Conservation (phyloP, 305 asterid species). For the Solanum chacoense region DNA sequence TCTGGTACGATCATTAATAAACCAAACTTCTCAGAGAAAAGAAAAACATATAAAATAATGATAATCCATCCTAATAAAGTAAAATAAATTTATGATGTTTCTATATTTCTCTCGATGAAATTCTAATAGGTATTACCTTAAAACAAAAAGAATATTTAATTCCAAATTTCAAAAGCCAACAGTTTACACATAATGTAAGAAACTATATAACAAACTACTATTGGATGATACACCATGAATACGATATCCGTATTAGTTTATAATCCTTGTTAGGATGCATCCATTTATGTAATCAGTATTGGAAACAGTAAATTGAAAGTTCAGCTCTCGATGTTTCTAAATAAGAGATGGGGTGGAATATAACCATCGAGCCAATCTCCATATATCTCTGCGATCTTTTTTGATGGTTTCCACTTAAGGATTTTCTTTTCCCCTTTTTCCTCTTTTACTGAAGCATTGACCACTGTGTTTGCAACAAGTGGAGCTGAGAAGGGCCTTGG, state of each 20-base stretch:
- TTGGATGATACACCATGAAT: neutral
- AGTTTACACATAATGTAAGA: neutral
- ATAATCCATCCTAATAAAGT: no score
- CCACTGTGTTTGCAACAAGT: neutral
- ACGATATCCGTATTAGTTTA: no score
- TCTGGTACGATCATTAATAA: neutral
- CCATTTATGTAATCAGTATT: neutral
- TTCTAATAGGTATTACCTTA: no score
- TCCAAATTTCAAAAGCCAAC: neutral
- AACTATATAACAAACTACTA: neutral
- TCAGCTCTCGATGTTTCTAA: neutral
- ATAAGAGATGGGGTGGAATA: neutral
- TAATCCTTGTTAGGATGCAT: neutral
- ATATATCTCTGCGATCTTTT: neutral
- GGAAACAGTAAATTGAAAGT: neutral
- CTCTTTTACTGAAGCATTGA: neutral
- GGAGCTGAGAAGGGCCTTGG: slow-evolving; percentile 20
- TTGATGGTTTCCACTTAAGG: neutral
- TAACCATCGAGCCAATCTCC: neutral
- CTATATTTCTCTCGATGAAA: neutral
- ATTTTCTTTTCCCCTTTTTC: no score
- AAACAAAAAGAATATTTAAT: no score
- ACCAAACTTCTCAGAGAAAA: neutral
- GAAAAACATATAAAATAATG: no score
- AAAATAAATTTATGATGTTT: neutral